Evolutionary conservation across 2,329 filamentous ascomycete species (phyloP).

Genomic region (Piedraia hortae): DNA sequence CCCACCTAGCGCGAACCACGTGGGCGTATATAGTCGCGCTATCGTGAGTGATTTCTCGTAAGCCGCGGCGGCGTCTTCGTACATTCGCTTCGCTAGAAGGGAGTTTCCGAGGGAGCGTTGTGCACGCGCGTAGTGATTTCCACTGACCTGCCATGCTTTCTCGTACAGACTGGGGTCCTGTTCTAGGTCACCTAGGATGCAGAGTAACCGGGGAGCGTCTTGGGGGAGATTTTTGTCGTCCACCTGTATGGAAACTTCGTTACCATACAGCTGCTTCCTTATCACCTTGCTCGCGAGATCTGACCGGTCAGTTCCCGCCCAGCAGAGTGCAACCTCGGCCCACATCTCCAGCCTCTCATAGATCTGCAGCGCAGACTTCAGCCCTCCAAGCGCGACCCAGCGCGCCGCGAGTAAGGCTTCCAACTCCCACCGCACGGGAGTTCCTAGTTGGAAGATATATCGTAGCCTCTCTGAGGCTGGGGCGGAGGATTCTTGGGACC

Average conservation of each 20-base stretch:
- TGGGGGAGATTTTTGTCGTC: conserved; percentile 30
- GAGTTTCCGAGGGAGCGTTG: conserved; percentile 66
- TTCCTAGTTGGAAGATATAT: conserved; percentile 61
- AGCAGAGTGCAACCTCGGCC: conserved; percentile 82
- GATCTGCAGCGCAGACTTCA: conserved; percentile 78
- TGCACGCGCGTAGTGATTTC: conserved; percentile 53
- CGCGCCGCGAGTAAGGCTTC: conserved; percentile 77
- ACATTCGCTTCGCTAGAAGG: conserved; percentile 39
- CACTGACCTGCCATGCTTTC: conserved; percentile 68
- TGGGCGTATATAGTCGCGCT: conserved; percentile 54
- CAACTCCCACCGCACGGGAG: conserved; percentile 75
- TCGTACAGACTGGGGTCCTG: conserved; percentile 47
- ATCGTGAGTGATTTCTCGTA: conserved; percentile 52
- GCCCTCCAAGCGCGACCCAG: conserved; percentile 72
- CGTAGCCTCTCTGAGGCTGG: conserved; percentile 46
- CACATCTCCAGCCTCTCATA: conserved; percentile 83
- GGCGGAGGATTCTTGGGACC: conserved; percentile 43
- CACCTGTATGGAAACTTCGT: conserved; percentile 14
- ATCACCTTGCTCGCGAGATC: conserved; percentile 56
- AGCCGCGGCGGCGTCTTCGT: conserved; percentile 42
- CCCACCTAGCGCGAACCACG: conserved; percentile 81
- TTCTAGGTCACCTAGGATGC: conserved; percentile 78
- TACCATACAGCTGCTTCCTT: conserved; percentile 44
- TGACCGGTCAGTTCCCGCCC: conserved; percentile 52
- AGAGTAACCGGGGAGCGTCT: conserved; percentile 69